Evolutionary conservation across 2,329 filamentous ascomycete genomes (phyloP).

Genomic region (Paradendryphiella salina): DNA sequence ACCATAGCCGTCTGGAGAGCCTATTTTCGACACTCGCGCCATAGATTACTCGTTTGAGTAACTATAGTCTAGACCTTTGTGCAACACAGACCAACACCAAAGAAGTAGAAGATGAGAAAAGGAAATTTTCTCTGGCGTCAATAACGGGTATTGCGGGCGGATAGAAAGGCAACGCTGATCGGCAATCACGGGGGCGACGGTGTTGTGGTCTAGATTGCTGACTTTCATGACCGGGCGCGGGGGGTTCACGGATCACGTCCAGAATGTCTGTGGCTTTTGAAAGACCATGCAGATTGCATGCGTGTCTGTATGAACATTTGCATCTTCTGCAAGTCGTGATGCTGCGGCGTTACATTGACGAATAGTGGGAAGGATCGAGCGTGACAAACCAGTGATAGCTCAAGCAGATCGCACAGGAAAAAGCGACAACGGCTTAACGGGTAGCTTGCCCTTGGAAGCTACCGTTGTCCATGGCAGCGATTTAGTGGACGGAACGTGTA

Average conservation of each 20-base stretch:
- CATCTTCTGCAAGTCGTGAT: too few relatives aligned
- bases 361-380: neutral
- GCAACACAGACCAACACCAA: neutral
- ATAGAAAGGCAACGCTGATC: neutral
- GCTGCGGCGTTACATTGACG: neutral
- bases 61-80: neutral
- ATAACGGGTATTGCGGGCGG: neutral
- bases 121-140: neutral
- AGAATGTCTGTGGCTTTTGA: neutral
- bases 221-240: too few relatives aligned
- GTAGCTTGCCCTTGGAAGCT: neutral
- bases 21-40: constrained; percentile 2
- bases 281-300: neutral
- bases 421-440: neutral
- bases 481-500: constrained; percentile 11
- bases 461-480: neutral
- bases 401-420: too few relatives aligned
- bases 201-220: neutral
- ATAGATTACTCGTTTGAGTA: constrained; percentile 6
- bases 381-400: neutral
- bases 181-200: neutral
- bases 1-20: constrained; percentile 7
- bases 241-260: too few relatives aligned
- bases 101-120: neutral
- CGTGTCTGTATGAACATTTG: neutral